Base-by-base conservation (phyloP, 2,329 filamentous ascomycete genomes). In the Venturia carpophila region DNA sequence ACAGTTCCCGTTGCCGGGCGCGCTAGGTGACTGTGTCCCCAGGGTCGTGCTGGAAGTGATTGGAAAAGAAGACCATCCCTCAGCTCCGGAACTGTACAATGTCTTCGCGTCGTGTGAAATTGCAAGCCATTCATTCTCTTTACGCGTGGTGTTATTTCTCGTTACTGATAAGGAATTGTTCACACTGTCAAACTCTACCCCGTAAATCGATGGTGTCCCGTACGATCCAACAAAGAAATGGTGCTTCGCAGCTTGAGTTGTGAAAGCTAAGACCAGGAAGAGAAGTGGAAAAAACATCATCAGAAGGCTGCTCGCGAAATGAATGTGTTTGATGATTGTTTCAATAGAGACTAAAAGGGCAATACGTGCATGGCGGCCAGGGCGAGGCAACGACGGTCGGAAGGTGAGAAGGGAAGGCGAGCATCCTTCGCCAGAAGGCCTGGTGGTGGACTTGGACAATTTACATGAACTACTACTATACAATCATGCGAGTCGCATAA, bases 171-270 rank as follows among this genome's bases (percentile, higher is more conserved):
- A 34, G 27, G 62, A 41, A 27, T 58, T 55, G 10, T 47, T 34
- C 15, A 42, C 49, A 27, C 27, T 42, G 27, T 64, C 62, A 43
- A 55, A 64, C 21, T 55, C 49, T 11, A 64, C 17, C 15, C 45
- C 62, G 37, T 64, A 64, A 19, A 64, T 58, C 9, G 45, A 21
- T 30, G 62, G 49, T 27, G 45, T 58, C 27, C 62, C 62, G 27
- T 64, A 64, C 7, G 62, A 30, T 21, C 62, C 64, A 45, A 65
- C 64, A 62, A 65, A 65, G 42, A 62, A 42, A 62, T 61, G 62
- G 37, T 64, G 62, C 21, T 55, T 55, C 9, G 64, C 30, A 45
- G 58, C 41, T 19, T 62, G 21, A 47, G 43, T 30, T 15, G 42
- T 41, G 9, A 37, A 63, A 21, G 30, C 27, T 11, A 37, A 27